These are phyloP conservation scores for Incumbomyces lentus DNA, from an alignment of 2,329 filamentous ascomycete species.

Conservation along the genomic window DNA sequence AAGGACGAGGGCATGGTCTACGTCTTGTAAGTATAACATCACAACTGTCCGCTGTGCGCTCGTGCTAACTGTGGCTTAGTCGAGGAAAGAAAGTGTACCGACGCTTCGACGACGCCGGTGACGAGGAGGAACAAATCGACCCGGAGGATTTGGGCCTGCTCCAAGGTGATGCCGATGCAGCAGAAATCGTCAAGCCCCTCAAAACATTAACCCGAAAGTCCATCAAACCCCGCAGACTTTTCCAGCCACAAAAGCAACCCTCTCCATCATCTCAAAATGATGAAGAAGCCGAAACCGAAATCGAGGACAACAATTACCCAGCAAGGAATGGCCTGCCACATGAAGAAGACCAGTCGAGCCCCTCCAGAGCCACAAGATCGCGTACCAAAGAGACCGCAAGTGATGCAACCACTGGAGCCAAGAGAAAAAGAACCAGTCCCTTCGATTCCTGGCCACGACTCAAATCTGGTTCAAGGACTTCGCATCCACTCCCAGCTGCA, in stretches of 20 bases:
- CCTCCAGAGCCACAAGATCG: conserved; percentile 9
- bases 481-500: conserved; percentile 5
- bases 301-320: conserved; percentile 31
- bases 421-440: conserved; percentile 14
- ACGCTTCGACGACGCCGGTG: conserved; percentile 38
- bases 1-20: conserved; percentile 51
- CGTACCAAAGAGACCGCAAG: conserved; percentile 1
- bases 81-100: conserved; percentile 53
- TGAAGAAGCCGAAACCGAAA: conserved; percentile 46
- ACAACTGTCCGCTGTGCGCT: conserved; percentile 1
- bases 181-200: conserved; percentile 22
- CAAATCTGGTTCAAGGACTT: conserved; percentile 10
- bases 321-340: neutral
- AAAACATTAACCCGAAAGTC: conserved; percentile 47
- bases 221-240: conserved; percentile 52
- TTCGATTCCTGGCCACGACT: conserved; percentile 21
- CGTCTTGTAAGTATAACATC: conserved; percentile 45
- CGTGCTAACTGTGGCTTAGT: conserved; percentile 27
- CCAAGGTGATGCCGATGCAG: conserved; percentile 29
- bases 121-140: conserved; percentile 34
- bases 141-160: conserved; percentile 33
- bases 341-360: conserved; percentile 6
- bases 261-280: conserved; percentile 32
- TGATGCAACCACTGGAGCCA: neutral
- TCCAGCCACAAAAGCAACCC: conserved; percentile 38